Evolutionary conservation across 2,329 filamentous ascomycete genomes (phyloP), one percentile per base, ranked within the genome.

Genomic region (Allantophomopsis cytisporea): DNA sequence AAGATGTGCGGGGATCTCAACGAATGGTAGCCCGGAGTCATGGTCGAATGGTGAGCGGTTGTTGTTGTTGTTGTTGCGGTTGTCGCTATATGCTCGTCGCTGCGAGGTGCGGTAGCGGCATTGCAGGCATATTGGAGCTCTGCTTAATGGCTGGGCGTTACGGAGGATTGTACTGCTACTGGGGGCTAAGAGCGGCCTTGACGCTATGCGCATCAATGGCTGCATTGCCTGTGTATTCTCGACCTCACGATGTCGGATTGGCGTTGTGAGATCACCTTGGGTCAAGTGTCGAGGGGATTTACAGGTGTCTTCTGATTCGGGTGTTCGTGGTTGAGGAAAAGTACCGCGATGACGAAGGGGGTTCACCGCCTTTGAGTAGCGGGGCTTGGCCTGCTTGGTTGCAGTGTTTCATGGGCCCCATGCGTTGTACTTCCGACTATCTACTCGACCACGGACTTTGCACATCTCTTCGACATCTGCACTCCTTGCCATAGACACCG

Each of bases 61-160:
- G 37, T 48, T 40, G 40, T 54, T 52, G 42, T 48, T 40, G 40
- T 54, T 52, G 42, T 49, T 47, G 31, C 52, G 47, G 32, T 57
- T 51, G 36, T 50, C 50, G 34, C 55, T 56, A 14, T 52, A 54
- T 30, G 50, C 49, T 41, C 34, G 36, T 39, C 37, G 39, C 36
- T 37, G 31, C 23, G 16, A 35, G 40, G 43, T 50, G 36, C 58
- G 59, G 40, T 60, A 60, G 42, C 57, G 61, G 33, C 63, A 65
- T 58, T 57, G 59, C 45, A 62, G 39, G 45, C 63, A 66, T 41
- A 57, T 55, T 39, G 61, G 60, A 18, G 53, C 41, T 30, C 44
- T 45, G 32, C 49, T 33, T 20, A 49, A 46, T n/a, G 47, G 38
- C 31, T 46, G 49, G 11, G 23, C 23, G 10, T 28, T 28, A 3